These are phyloP conservation scores for Coffea canephora DNA, from an alignment of 257 asterid genomes.

Conservation along the genomic window DNA sequence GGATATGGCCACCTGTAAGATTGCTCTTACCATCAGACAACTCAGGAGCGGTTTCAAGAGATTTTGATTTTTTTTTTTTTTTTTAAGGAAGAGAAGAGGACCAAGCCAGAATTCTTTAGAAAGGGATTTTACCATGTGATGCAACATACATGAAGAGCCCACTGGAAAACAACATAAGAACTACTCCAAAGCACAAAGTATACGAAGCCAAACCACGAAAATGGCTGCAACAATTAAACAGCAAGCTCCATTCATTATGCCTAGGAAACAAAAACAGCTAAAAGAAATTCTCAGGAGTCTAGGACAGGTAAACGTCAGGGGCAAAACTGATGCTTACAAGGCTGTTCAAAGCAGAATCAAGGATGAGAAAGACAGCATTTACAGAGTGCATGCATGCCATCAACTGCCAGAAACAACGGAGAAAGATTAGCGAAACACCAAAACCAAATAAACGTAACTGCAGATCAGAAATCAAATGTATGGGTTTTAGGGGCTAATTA, in stretches of 20 bases:
- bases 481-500: background rate
- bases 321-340: slow-evolving; percentile 40
- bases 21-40: background rate
- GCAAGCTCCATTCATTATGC: background rate
- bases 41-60: background rate
- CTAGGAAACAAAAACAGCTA: background rate
- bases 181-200: slow-evolving; percentile 71
- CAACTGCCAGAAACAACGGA: slow-evolving; percentile 41
- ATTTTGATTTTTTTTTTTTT: background rate
- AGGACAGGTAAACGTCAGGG: background rate
- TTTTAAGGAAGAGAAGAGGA: background rate
- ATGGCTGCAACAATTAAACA: slow-evolving; percentile 47
- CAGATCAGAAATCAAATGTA: background rate
- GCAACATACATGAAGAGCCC: slow-evolving; percentile 79
- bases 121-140: slow-evolving; percentile 47
- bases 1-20: slow-evolving; percentile 96
- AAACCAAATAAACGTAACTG: background rate
- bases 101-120: background rate
- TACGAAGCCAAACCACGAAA: slow-evolving; percentile 61
- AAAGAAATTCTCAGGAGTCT: background rate
- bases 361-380: slow-evolving; percentile 76
- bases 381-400: slow-evolving; percentile 82
- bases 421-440: background rate
- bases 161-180: slow-evolving; percentile 65
- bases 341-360: slow-evolving; percentile 72